Base-by-base conservation (phyloP, 768 basidiomycete genomes). In the Myochromella boudieri region DNA sequence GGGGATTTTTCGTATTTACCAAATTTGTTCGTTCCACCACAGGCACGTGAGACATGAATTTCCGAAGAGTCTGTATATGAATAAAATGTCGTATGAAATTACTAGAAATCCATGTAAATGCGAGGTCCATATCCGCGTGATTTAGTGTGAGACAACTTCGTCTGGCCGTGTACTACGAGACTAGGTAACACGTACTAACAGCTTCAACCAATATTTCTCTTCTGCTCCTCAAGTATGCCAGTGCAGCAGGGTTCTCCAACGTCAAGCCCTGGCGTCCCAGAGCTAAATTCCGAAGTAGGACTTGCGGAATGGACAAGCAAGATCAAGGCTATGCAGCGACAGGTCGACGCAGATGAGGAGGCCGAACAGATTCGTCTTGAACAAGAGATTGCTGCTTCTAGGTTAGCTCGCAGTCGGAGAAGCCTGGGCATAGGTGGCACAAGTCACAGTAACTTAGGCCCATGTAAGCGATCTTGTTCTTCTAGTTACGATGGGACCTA, bases 281-380 rank as follows among this genome's bases (percentile, higher is more conserved):
- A 50, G 14, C n/a, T 36, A n/a, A 79, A 76, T 49, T 71, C 82
- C 15, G 87, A 88, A 56, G 69, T 73, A 3, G 84, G 80, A 39
- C 72, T 90, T n/a, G 76, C 87, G 12, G 87, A 91, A 63, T 91
- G 89, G 89, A 78, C 88, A 11, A 84, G 69, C 65, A 84, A 77
- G 70, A 89, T 92, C 62, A 85, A 84, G 61, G 85, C 81, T 12
- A 67, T 91, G 64, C 89, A 91, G 61, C 77, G 81, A 49, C 86
- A 90, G 56, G 84, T 90, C 20, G 89, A 92, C 52, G 82, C 83
- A 11, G 85, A 89, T 51, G 88, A 90, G 48, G 87, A 88, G 60
- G 79, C 75, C 5, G 90, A 92, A 56, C 81, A 88, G 60, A 78
- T 75, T 40, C 74, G 82, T 44, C 74, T 92, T 1, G 78, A 80